Percentiles rank a stretch among this genome's conserved stretches.
phyloP scores from a whole-genome alignment of 192 early-diverging fungal genomes.

The Dissophora ornata region DNA sequence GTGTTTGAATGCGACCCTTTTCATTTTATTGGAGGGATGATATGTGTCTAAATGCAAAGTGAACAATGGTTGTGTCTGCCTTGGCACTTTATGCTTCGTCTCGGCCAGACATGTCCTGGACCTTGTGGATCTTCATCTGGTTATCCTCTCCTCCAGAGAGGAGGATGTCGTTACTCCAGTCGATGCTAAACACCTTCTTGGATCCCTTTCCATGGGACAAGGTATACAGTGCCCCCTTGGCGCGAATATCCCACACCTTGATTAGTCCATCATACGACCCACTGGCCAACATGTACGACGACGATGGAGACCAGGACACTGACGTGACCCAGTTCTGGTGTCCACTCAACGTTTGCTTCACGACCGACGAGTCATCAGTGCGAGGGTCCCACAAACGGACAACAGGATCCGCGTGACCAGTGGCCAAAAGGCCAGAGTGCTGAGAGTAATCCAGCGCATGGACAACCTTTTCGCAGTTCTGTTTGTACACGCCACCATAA shows the following conservation, averaged over 20 bases:
- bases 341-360: constrained; percentile 79
- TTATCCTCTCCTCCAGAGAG: constrained; percentile 82
- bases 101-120: constrained; percentile 47
- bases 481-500: constrained; percentile 1
- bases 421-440: constrained; percentile 77
- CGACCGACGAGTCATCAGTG: constrained; percentile 76
- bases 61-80: not conserved
- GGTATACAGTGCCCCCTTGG: constrained; percentile 85
- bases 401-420: constrained; percentile 87
- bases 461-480: constrained; percentile 91
- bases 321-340: constrained; percentile 89
- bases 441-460: constrained; percentile 78
- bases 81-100: constrained; percentile 24
- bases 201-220: constrained; percentile 55
- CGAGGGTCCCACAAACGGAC: constrained; percentile 95
- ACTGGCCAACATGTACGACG: constrained; percentile 78
- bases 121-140: constrained; percentile 67
- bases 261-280: constrained; percentile 90
- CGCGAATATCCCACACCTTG: constrained; percentile 96
- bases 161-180: constrained; percentile 75
- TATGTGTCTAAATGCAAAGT: not conserved
- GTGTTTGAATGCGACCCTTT: not conserved
- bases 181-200: constrained; percentile 78
- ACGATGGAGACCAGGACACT: constrained; percentile 86
- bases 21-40: no score